Base-by-base conservation (phyloP, 805 yeast genomes). In the Maudiozyma turicensis region DNA sequence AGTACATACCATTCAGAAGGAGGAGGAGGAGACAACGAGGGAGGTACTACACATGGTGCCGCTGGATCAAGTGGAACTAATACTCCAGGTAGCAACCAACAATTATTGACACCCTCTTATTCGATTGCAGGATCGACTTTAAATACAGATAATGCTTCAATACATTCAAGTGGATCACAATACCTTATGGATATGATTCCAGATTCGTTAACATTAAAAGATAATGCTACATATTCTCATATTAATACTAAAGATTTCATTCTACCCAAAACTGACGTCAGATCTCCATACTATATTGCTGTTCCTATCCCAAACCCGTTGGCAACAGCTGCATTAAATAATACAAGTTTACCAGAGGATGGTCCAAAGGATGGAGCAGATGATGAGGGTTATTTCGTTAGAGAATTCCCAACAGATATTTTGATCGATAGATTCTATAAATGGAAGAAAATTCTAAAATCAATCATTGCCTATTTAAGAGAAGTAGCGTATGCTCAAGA, bases 401-500 rank as follows among this genome's bases (percentile, higher is more conserved):
- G 64, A 45, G 70, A 66, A 43, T 66, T 76, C 55, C 96, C 96
- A 38, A 86, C 95, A 2, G 95, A 87, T 52, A 76, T 84, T 8
- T 70, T 88, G 51, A 89, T 91, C 20, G 76, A 80, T 43, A 70
- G 96, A 55, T 88, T 88, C 64, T 76, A 80, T 50, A 82, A 89
- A 13, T 88, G 95, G 95, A 72, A 95, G 47, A 76, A 79, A 50
- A 79, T 88, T 48, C 75, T 87, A 53, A 81, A 82, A 55, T 83
- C 86, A 48, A 67, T 88, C 53, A 76, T 83, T 35, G 73, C 72
- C 44, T 88, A 89, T 60, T 73, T 89, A 54, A 77, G 77, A 57
- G 95, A 87, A 59, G 82, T 80, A 42, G 84, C 88, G 5, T 74
- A 80, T 33, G 87, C 86, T 43, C 89, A 86, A 63, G 95, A 87